phyloP scores from a whole-genome alignment of 805 yeast genomes.

The Naumovozyma baii region DNA sequence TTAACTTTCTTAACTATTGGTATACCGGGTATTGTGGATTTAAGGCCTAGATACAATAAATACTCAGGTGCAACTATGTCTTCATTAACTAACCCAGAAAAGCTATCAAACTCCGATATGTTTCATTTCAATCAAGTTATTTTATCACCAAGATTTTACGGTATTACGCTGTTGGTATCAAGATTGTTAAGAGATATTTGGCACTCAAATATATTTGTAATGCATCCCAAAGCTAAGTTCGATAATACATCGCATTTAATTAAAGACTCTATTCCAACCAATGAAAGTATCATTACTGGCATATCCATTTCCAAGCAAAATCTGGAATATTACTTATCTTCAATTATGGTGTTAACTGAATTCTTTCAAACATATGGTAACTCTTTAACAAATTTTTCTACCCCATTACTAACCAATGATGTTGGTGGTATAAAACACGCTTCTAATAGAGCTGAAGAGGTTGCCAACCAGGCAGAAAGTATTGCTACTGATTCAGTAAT shows the following conservation, averaged over 20 bases:
- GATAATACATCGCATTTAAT: conserved; percentile 1
- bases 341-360: conserved; percentile 57
- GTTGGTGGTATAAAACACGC: background rate
- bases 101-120: conserved; percentile 7
- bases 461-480: conserved; percentile 81
- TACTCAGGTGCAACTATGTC: conserved; percentile 22
- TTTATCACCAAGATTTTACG: conserved; percentile 85
- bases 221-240: conserved; percentile 18
- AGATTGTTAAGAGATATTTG: conserved; percentile 73
- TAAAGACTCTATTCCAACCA: background rate
- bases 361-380: conserved; percentile 60
- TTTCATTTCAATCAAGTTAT: too few relatives aligned
- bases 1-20: conserved; percentile 36
- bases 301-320: conserved; percentile 31
- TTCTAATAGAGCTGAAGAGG: conserved; percentile 41
- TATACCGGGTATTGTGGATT: conserved; percentile 35
- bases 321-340: conserved; percentile 61
- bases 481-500: conserved; percentile 74
- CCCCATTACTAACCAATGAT: conserved; percentile 31
- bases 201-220: conserved; percentile 57
- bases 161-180: conserved; percentile 67
- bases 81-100: conserved; percentile 15
- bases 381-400: conserved; percentile 22
- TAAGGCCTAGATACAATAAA: conserved; percentile 34
- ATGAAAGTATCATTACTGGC: conserved; percentile 16